A percentile compares a stretch with the other conserved stretches of the same genome.
Evolutionary conservation across 306 rosid species (phyloP).

Genomic region (Acmispon strigosus): DNA sequence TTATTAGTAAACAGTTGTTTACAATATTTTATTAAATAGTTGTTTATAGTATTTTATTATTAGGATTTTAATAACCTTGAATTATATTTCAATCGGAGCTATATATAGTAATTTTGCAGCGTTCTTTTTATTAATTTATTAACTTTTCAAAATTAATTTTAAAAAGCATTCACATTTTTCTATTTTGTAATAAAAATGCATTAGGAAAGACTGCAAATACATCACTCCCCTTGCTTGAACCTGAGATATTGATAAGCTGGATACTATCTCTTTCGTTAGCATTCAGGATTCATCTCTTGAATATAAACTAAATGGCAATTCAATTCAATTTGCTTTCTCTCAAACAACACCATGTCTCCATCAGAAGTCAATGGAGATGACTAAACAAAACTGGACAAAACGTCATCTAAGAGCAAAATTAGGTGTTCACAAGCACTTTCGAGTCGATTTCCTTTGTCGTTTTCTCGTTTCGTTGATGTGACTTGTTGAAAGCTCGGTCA

Average conservation of each 20-base stretch:
- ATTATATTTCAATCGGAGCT: too few species aligned
- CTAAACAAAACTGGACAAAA: constrained; percentile 6
- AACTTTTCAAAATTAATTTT: too few species aligned
- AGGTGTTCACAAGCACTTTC: constrained; percentile 3
- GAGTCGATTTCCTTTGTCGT: constrained; percentile 27
- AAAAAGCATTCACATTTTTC: too few species aligned
- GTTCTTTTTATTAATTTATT: too few species aligned
- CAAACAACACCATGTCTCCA: constrained; percentile 6
- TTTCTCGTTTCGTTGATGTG: constrained; percentile 30
- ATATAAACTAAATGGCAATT: constrained; percentile 6
- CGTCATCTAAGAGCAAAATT: too few species aligned
- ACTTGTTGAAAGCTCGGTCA: constrained; percentile 53
- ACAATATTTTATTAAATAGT: too few species aligned
- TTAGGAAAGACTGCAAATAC: too few species aligned
- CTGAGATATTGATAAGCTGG: neutral
- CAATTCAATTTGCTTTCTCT: neutral
- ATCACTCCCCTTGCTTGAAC: neutral
- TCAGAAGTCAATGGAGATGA: constrained; percentile 1
- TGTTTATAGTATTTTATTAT: too few species aligned
- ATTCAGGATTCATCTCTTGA: neutral
- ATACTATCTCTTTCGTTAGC: neutral
- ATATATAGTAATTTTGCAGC: too few species aligned
- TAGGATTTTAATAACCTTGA: too few species aligned
- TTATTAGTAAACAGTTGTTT: too few species aligned
- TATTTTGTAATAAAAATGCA: too few species aligned